phyloP scores from a whole-genome alignment of 257 asterid species.

The Salvia miltiorrhiza region DNA sequence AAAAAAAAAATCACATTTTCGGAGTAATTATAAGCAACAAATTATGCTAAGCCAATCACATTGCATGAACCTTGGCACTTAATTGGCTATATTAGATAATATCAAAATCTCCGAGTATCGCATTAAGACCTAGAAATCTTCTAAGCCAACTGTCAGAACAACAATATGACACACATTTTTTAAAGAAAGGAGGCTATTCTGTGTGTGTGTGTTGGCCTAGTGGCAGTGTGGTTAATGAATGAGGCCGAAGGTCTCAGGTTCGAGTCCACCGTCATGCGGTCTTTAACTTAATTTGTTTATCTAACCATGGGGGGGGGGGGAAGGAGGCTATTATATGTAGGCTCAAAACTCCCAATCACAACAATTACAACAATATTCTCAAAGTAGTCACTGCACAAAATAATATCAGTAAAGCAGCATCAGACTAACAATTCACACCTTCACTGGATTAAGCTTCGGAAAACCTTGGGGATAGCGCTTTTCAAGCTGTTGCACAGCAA shows the following conservation, averaged over 20 bases:
- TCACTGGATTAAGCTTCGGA: slow-evolving; percentile 86
- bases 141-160: background rate
- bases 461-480: slow-evolving; percentile 89
- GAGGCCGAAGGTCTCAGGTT: no score
- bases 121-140: background rate
- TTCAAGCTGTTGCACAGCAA: slow-evolving; percentile 84
- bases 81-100: background rate
- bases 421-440: slow-evolving; percentile 45
- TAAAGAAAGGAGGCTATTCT: no score
- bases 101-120: background rate
- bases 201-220: no score
- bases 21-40: background rate
- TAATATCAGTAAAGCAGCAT: slow-evolving; percentile 11
- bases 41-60: background rate
- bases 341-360: background rate
- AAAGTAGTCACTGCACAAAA: slow-evolving; percentile 13
- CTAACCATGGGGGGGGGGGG: no score
- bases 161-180: background rate
- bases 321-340: background rate
- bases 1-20: background rate
- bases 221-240: no score
- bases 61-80: slow-evolving; percentile 7
- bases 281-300: no score
- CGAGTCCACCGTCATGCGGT: no score
- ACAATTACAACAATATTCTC: slow-evolving; percentile 1